Base-by-base conservation (phyloP, 768 basidiomycete species). In the Suillus weaverae region DNA sequence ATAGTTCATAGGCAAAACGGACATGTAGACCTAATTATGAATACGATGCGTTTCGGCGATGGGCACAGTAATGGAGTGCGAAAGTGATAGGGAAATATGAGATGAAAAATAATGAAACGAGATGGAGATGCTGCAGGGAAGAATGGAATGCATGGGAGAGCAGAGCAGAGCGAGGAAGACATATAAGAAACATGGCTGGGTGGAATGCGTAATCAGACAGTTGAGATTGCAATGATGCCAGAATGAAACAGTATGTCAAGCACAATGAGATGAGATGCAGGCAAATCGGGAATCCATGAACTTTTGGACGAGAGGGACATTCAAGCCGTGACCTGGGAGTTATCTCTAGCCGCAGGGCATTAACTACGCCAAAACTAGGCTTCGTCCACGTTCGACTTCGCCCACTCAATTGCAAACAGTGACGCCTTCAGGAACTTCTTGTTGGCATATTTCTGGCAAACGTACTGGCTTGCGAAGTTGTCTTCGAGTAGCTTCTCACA, bases 381-480 rank as follows among this genome's bases (percentile, higher is more conserved):
- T 57, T 38, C 38, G 26, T 59, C 57, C 70, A 80, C 69, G 73
- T 87, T 82, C 46, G 74, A 78, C 69, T 81, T 85, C 51, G 90
- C 89, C 89, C 89, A 91, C 63, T 90, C 85, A 72, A 91, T 83
- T 50, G 91, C 91, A 72, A 88, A 93, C 44, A 85, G 76, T 22
- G 90, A 89, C 36, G 91, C 97, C 78, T 97, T 94, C 75, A 99
- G 87, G 86, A 97, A 99, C 79, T 95, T 96, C 88, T 96, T 97
- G 84, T 92, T 86, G 53, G 94, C 88, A 77, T 99, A 99, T 81
- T 99, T 99, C 83, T 91, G 91, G 86, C 88, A 96, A 44, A 95
- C 90, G 78, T 95, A 94, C 70, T 90, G 87, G 59, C 86, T 82
- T n/a, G 86, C 81, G 77, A 99, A 98, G 69, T 87, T 86, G 8